A percentile compares a stretch with the other conserved stretches of the same genome.
phyloP scores from a whole-genome alignment of 2,329 filamentous ascomycete species.

The Fusarium algeriense region DNA sequence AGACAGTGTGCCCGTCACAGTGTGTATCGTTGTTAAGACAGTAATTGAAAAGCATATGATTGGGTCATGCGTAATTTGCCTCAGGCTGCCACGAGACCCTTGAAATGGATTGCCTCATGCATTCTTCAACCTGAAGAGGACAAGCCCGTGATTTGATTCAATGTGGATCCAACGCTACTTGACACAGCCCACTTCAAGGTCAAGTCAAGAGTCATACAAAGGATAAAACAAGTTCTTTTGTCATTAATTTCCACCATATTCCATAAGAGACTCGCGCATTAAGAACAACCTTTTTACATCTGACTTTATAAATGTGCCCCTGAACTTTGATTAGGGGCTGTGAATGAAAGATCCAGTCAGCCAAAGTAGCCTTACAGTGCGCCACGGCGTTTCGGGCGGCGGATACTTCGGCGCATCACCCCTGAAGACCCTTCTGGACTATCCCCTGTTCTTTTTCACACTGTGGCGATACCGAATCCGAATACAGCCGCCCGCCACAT shows the following conservation, averaged over 20 bases:
- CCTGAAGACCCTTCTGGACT: constrained; percentile 4
- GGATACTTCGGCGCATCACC: constrained; percentile 3
- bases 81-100: constrained; percentile 40
- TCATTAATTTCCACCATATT: constrained; percentile 20
- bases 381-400: constrained; percentile 1
- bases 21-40: neutral
- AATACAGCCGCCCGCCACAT: constrained; percentile 22
- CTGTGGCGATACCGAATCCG: constrained; percentile 33
- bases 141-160: constrained; percentile 32
- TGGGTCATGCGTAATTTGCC: constrained; percentile 33
- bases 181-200: constrained; percentile 35
- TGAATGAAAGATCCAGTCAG: neutral
- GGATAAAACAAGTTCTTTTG: constrained; percentile 5
- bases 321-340: constrained; percentile 6
- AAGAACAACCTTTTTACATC: neutral
- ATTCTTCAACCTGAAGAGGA: constrained; percentile 22
- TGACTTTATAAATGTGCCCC: neutral
- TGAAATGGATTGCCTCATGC: constrained; percentile 31
- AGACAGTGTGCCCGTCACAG: constrained; percentile 33
- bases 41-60: constrained; percentile 28
- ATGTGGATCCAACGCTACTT: constrained; percentile 29
- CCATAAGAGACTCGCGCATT: neutral
- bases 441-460: constrained; percentile 16
- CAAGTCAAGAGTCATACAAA: constrained; percentile 13
- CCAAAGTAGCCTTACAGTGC: constrained; percentile 28